Percentiles rank a stretch among this genome's conserved stretches.
These are phyloP conservation scores for Jamesozyma piceae DNA, from an alignment of 805 yeast species.

Conservation along the genomic window DNA sequence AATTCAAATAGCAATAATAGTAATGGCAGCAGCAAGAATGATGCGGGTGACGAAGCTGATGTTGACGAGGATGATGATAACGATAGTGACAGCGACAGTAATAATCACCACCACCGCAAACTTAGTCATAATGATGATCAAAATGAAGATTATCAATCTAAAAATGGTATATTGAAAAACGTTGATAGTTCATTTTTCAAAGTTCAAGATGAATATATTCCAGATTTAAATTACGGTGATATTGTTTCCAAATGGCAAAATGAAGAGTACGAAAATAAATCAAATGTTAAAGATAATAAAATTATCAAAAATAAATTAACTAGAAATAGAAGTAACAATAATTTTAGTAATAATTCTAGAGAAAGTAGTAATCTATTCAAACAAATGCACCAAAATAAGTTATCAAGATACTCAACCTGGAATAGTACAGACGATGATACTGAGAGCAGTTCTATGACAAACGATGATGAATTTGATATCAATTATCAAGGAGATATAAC, in stretches of 20 bases:
- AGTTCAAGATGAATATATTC: slow-evolving; percentile 51
- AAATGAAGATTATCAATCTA: not conserved
- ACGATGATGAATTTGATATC: slow-evolving; percentile 2
- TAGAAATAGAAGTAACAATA: not conserved
- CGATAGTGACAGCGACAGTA: slow-evolving; percentile 26
- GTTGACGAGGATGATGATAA: slow-evolving; percentile 32
- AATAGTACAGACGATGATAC: slow-evolving; percentile 5
- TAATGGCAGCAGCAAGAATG: slow-evolving; percentile 11
- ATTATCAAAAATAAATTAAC: not conserved
- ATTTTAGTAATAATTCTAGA: not conserved
- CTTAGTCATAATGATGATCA: not conserved
- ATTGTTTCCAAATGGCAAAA: slow-evolving; percentile 42
- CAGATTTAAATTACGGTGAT: slow-evolving; percentile 52
- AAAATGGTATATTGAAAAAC: not conserved
- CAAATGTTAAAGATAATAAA: not conserved
- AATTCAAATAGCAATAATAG: slow-evolving; percentile 36
- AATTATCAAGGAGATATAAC: slow-evolving; percentile 4
- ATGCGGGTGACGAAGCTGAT: slow-evolving; percentile 39
- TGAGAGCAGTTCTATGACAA: slow-evolving; percentile 1
- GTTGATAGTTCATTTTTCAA: not conserved
- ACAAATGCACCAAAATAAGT: slow-evolving; percentile 1
- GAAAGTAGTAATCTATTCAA: slow-evolving; percentile 1
- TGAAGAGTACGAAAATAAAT: slow-evolving; percentile 4
- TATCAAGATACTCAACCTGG: slow-evolving; percentile 10
- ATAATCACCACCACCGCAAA: no score